Conservation (phyloP, 306 rosid species). For the Macrotyloma uniflorum region DNA sequence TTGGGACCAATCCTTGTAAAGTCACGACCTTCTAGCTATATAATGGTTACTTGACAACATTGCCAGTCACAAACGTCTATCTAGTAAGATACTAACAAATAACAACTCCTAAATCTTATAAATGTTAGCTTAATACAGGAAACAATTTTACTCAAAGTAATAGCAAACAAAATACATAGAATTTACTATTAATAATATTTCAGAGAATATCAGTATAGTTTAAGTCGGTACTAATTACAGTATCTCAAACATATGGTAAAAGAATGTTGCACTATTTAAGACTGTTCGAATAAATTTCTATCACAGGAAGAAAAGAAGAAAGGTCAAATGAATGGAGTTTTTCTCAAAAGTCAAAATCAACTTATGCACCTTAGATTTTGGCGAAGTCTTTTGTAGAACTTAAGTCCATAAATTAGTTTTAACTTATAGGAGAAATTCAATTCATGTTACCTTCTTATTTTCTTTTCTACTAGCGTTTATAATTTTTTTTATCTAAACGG, state of each 20-base stretch:
- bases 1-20: conserved; percentile 1
- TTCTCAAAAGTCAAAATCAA: not conserved
- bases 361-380: not conserved
- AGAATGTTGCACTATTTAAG: not conserved
- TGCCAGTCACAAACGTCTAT: too few relatives aligned
- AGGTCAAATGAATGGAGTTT: not conserved
- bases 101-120: not conserved
- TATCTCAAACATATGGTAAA: not conserved
- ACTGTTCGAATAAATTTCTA: not conserved
- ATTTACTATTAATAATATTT: not conserved
- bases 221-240: not conserved
- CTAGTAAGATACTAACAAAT: not conserved
- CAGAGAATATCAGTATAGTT: conserved; percentile 5
- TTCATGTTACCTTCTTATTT: not conserved
- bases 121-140: not conserved
- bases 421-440: not conserved
- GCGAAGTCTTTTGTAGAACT: not conserved
- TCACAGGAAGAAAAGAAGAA: not conserved
- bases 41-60: not conserved
- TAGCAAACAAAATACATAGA: not conserved
- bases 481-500: not conserved
- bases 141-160: conserved; percentile 3
- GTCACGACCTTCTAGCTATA: not conserved
- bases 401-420: not conserved
- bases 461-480: not conserved